Base-by-base conservation (phyloP, 2,329 filamentous ascomycete genomes). In the Conoideocrella luteorostrata region DNA sequence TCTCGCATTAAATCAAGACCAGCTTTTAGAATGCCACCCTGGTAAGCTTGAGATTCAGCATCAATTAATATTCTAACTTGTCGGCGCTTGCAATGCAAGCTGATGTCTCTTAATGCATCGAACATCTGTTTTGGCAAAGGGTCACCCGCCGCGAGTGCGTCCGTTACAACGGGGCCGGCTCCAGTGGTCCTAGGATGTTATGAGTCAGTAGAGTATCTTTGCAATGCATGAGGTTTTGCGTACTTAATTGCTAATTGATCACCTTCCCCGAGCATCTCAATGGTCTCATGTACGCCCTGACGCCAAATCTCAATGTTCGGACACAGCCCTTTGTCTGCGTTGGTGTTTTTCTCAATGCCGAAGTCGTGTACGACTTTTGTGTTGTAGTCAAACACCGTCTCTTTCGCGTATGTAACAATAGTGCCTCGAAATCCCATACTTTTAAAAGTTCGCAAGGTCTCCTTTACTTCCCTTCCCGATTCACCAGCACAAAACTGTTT, bases 401-500 rank as follows among this genome's bases (percentile, higher is more conserved):
- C 64, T 7, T 59, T 62, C 2, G 75, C 75, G 47, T 74, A 78
- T 43, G 77, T 76, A 18, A 79, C 64, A 11, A 79, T 75, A 11
- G 76, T 70, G 3, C 75, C 75, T 12, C 66, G 62, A 53, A 77
- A 78, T 0, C 75, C 75, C 37, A 77, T 63, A 10, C 63, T 56
- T 40, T 70, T 65, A 23, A 76, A 51, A 13, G 66, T 58, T 9
- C 60, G 58, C 45, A 68, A 66, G 1, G 64, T 69, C 21, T 55
- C 56, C n/a, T 60, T 59, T 0, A 75, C 70, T 57, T 78, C 69
- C 0, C 59, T 56, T 11, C 61, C 60, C 17, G 66, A 71, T 52
- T 72, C 70, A 2, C 76, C 76, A 0, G 71, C 70, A 50, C 76
- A 80, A 57, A 78, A 80, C 44, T 80, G 76, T 32, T 74, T 72